Evolutionary conservation across 2,329 filamentous ascomycete genomes (phyloP).

Genomic region (Didymella exigua): DNA sequence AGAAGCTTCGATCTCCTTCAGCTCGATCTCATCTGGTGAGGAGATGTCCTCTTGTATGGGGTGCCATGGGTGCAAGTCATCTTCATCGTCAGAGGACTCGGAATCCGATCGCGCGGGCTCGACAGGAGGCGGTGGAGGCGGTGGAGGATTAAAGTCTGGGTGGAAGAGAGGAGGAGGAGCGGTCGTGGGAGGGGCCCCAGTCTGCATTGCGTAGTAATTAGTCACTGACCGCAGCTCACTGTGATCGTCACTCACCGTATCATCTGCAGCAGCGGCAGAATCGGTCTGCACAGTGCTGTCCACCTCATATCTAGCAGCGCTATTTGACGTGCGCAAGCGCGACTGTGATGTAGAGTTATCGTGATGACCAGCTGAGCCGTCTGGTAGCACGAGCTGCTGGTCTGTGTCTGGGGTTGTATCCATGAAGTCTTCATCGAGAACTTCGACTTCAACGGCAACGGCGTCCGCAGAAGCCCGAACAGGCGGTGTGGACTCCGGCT

Average conservation of each 20-base stretch:
- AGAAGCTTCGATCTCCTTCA: constrained; percentile 61
- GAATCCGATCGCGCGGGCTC: constrained; percentile 39
- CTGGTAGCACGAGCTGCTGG: constrained; percentile 31
- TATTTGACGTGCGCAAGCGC: constrained; percentile 24
- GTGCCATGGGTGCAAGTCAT: constrained; percentile 54
- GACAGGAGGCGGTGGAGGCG: constrained; percentile 41
- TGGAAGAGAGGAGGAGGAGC: constrained; percentile 34
- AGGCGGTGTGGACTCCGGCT: constrained; percentile 10
- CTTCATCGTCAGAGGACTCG: constrained; percentile 47
- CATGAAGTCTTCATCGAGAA: constrained; percentile 47
- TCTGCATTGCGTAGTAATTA: constrained; percentile 22
- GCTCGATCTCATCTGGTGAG: constrained; percentile 61
- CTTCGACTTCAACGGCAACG: constrained; percentile 38
- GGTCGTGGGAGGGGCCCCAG: constrained; percentile 22
- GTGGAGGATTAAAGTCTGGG: constrained; percentile 33
- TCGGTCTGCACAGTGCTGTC: constrained; percentile 17
- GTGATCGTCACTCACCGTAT: constrained; percentile 23
- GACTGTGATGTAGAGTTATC: constrained; percentile 19
- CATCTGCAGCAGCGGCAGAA: constrained; percentile 4
- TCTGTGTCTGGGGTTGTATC: constrained; percentile 46
- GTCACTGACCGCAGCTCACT: not conserved
- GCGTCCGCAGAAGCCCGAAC: constrained; percentile 19
- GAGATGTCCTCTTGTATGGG: constrained; percentile 63
- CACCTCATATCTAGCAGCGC: constrained; percentile 9
- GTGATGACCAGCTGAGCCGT: constrained; percentile 25